Base-by-base conservation (phyloP, 495 filamentous ascomycete species). In the Aeminium ludgeri region DNA sequence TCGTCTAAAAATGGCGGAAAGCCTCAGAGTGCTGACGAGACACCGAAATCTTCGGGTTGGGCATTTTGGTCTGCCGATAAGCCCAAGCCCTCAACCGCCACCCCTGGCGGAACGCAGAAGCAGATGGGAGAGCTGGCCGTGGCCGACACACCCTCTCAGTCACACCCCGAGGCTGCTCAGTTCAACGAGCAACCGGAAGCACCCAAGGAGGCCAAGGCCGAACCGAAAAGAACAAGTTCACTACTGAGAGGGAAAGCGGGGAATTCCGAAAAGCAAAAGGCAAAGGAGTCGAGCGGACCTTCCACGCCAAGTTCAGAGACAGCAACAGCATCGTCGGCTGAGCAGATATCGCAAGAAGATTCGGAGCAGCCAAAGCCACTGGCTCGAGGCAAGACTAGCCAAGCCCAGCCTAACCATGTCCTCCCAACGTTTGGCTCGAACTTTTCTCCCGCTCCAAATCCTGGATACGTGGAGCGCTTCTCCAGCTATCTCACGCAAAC, bases 1-100 rank as follows among this genome's bases (percentile, higher is more conserved):
- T 29, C 44, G 35, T 2, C 30, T 12, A 17, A 10, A 18, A 13
- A 31, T 27, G 7, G 12, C 17, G 20, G 10, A 28, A 48, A 52
- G 20, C 15, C 20, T 11, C 5, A 28, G 25, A 33, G 40, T 50
- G 44, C 25, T 30, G 43, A 12, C 10, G 42, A 45, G 8, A 17
- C 46, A 20, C 40, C 50, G 10, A 72, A 66, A 44, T 68, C 77
- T 15, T 80, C 80, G 6, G 80, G 76, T 1, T 91, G 83, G 83
- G 82, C 78, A 0, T 91, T 91, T 47, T 91, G 80, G 80, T 83
- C 79, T 6, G 73, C 70, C 40, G 80, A 82, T 13, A 58, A 40
- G 67, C 51, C 70, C 10, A 72, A 69, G 38, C 58, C 65, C 23
- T 46, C 48, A 11, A 42, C 56, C 7, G 47, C 56, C 16, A 62